These are phyloP conservation scores for Dentipellis sp. DNA, from an alignment of 768 basidiomycete species.

Conservation along the genomic window DNA sequence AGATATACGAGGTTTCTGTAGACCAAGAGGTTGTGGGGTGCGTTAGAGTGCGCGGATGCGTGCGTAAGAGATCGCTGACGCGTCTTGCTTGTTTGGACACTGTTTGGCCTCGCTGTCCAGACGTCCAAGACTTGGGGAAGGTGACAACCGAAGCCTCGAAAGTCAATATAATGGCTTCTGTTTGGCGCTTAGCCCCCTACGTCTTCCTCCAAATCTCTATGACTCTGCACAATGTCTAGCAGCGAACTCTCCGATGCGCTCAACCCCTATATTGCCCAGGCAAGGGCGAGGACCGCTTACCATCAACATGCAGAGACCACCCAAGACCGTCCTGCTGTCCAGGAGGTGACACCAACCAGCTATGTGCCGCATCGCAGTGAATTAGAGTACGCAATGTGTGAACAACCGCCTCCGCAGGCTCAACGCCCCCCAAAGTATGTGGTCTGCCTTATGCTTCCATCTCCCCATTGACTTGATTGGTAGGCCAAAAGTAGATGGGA, in stretches of 20 bases:
- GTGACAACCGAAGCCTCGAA: slow-evolving; percentile 11
- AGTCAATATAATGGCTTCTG: slow-evolving; percentile 16
- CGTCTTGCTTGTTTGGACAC: slow-evolving; percentile 16
- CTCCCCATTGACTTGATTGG: neutral
- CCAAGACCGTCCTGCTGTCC: neutral
- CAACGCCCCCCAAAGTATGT: slow-evolving; percentile 19
- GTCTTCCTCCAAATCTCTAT: neutral
- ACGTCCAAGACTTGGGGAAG: slow-evolving; percentile 19
- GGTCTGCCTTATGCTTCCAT: neutral
- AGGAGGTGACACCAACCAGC: neutral
- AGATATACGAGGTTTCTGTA: neutral
- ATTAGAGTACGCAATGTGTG: slow-evolving; percentile 51
- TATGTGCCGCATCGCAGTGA: slow-evolving; percentile 51
- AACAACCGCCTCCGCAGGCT: slow-evolving; percentile 25
- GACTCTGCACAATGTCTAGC: slow-evolving; percentile 35
- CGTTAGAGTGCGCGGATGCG: neutral
- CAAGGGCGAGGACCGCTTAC: slow-evolving; percentile 10
- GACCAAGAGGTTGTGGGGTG: slow-evolving; percentile 1
- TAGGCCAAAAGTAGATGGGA: slow-evolving; percentile 13
- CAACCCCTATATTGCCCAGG: slow-evolving; percentile 52
- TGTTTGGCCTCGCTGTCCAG: slow-evolving; percentile 16
- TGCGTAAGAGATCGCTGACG: slow-evolving; percentile 2
- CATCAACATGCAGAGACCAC: slow-evolving; percentile 1
- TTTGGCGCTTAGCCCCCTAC: neutral
- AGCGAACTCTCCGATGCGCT: slow-evolving; percentile 77